Conservation (phyloP, 768 basidiomycete species). For the Paxillus involutus region DNA sequence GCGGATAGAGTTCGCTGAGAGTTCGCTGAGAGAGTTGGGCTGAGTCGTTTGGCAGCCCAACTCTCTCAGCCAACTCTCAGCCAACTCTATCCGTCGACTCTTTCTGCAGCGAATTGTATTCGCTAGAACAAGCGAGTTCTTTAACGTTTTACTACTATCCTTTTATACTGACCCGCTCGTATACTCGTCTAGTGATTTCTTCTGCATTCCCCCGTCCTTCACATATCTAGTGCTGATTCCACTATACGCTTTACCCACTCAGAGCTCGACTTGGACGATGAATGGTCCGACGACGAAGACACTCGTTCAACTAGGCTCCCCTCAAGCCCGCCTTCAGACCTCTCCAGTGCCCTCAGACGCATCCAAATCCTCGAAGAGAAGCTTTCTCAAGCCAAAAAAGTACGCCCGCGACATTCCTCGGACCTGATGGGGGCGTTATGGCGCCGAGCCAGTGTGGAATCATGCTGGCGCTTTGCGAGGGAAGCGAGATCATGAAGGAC, state of each 20-base stretch:
- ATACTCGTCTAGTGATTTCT: too few relatives aligned
- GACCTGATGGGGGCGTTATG: conserved; percentile 71
- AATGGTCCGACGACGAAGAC: conserved; percentile 74
- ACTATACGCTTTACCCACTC: neutral
- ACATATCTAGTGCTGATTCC: neutral
- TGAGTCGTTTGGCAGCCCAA: too few relatives aligned
- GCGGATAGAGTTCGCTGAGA: too few relatives aligned
- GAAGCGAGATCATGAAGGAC: conserved; percentile 72
- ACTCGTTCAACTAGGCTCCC: conserved; percentile 18
- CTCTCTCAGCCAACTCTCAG: too few relatives aligned
- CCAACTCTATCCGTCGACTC: too few relatives aligned
- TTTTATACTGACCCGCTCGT: too few relatives aligned
- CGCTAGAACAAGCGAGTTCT: too few relatives aligned
- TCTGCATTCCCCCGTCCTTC: too few relatives aligned
- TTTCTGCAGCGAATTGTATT: too few relatives aligned
- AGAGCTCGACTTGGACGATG: conserved; percentile 68
- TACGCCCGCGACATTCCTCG: conserved; percentile 85
- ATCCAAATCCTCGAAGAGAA: conserved; percentile 63
- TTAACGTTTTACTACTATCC: too few relatives aligned
- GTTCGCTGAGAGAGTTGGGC: too few relatives aligned
- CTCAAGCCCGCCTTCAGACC: conserved; percentile 26
- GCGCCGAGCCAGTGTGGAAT: conserved; percentile 89
- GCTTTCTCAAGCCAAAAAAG: conserved; percentile 52
- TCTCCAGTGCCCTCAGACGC: conserved; percentile 36
- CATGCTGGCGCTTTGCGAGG: conserved; percentile 82